Evolutionary conservation across 805 yeast genomes (phyloP), one percentile per base, ranked within the genome.

Genomic region (Saturnispora mendoncae): DNA sequence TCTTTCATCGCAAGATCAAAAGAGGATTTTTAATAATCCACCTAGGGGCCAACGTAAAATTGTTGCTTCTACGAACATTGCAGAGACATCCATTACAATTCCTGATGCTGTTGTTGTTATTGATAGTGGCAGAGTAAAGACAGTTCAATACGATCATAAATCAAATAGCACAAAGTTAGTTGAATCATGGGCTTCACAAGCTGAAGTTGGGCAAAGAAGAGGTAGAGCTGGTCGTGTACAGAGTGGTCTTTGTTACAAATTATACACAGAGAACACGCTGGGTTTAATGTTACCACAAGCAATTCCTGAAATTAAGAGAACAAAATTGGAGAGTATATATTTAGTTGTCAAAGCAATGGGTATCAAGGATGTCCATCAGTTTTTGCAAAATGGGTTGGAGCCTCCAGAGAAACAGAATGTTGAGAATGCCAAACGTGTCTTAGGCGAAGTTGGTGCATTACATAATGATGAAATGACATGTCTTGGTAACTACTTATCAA

Each of bases 181-280:
- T 4, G 97, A 90, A 52, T 68, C 71, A 4, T 90, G 95, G 86
- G 85, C 86, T 18, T 88, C 97, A 0, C 74, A 74, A 47, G 97
- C 97, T 0, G 95, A 94, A 53, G 80, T 80, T 18, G 73, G 77
- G 18, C 98, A 90, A 61, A 74, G 98, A 64, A 70, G 95, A 58
- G 98, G 98, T 58, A 83, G 98, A 67, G 90, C 97, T n/a, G 98
- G 98, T 48, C 88, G 98, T 73, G 86, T 90, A 10, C 74, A 79
- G 27, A 68, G 68, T 20, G 98, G 98, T 43, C 65, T 67, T 12
- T 87, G 97, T 47, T 90, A 77, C 60, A 87, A 84, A 55, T 55
- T 90, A 36, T 90, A 74, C 60, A 80, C 96, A 1, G 63, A 65
- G 40, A 73, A 73, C 2, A 72, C 84, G 0, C 76, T 76, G 51